Evolutionary conservation across 129 eudicot species (phyloP).

Genomic region (Apium graveolens): DNA sequence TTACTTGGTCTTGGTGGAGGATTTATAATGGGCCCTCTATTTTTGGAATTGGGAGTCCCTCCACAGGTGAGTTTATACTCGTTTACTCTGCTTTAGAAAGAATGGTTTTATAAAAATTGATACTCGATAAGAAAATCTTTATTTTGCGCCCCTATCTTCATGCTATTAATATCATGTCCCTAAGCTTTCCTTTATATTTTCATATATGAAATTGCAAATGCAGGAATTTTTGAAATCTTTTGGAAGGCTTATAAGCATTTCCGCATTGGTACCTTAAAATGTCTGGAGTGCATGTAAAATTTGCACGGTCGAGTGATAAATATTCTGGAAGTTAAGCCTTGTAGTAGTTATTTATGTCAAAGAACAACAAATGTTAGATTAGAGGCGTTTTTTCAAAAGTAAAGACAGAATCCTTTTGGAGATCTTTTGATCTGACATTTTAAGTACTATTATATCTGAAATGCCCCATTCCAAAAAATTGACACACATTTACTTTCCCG

Average conservation of each 20-base stretch:
- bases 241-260: not conserved
- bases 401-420: not conserved
- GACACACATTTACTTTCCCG: not conserved
- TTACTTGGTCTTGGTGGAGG: slow-evolving; percentile 96
- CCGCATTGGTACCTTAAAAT: not conserved
- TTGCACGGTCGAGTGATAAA: not conserved
- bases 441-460: not conserved
- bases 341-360: not conserved
- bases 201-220: not conserved
- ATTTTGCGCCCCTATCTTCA: not conserved
- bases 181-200: not conserved
- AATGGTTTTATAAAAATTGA: not conserved
- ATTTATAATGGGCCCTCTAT: slow-evolving; percentile 87
- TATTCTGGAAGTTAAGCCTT: not conserved
- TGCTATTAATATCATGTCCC: not conserved
- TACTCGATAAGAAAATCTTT: not conserved
- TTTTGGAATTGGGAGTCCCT: slow-evolving; percentile 90
- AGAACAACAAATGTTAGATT: not conserved
- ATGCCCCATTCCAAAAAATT: not conserved
- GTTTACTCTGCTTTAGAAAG: too few species aligned
- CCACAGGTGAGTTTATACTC: slow-evolving; percentile 59
- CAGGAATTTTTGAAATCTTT: not conserved
- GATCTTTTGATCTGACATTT: not conserved
- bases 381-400: not conserved
- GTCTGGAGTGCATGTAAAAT: not conserved